These are phyloP conservation scores for Microsporum ferrugineum DNA, from an alignment of 2,329 filamentous ascomycete genomes.

Conservation along the genomic window DNA sequence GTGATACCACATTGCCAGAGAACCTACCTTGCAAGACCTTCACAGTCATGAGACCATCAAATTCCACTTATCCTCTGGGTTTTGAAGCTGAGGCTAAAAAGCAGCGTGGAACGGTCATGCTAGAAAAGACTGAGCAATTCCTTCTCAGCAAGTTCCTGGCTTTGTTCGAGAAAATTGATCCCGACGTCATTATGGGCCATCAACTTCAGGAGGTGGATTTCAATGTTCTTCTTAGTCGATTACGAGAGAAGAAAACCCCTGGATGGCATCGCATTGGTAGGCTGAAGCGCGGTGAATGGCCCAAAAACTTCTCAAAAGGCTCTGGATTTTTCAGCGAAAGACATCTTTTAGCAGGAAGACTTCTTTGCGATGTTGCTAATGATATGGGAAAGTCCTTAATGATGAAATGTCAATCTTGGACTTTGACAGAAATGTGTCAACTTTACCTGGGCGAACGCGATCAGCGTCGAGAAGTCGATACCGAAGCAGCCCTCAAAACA, in stretches of 20 bases:
- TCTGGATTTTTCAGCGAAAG: conserved; percentile 89
- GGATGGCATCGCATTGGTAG: conserved; percentile 91
- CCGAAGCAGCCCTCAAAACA: conserved; percentile 71
- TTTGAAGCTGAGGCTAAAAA: conserved; percentile 71
- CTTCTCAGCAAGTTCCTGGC: conserved; percentile 82
- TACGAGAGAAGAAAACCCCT: conserved; percentile 81
- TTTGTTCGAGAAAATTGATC: conserved; percentile 75
- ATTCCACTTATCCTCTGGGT: conserved; percentile 65
- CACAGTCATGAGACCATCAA: conserved; percentile 75
- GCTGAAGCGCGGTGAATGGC: conserved; percentile 74
- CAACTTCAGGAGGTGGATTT: conserved; percentile 97
- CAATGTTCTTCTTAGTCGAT: conserved; percentile 72
- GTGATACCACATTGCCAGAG: conserved; percentile 77
- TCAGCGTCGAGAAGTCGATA: conserved; percentile 72
- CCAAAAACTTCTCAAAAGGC: conserved; percentile 69
- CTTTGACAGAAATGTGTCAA: conserved; percentile 91
- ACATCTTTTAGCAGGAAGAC: conserved; percentile 73
- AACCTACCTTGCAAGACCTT: conserved; percentile 83
- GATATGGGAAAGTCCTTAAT: conserved; percentile 95
- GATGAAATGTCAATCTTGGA: conserved; percentile 97
- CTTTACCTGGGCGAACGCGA: conserved; percentile 68
- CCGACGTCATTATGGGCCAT: conserved; percentile 87
- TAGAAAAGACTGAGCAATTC: conserved; percentile 73
- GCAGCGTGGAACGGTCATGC: conserved; percentile 63
- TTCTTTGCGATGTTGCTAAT: conserved; percentile 89